Percentiles rank a stretch among this genome's conserved stretches.
Conservation (phyloP, 2,329 filamentous ascomycete species). For the Colletotrichum tofieldiae region DNA sequence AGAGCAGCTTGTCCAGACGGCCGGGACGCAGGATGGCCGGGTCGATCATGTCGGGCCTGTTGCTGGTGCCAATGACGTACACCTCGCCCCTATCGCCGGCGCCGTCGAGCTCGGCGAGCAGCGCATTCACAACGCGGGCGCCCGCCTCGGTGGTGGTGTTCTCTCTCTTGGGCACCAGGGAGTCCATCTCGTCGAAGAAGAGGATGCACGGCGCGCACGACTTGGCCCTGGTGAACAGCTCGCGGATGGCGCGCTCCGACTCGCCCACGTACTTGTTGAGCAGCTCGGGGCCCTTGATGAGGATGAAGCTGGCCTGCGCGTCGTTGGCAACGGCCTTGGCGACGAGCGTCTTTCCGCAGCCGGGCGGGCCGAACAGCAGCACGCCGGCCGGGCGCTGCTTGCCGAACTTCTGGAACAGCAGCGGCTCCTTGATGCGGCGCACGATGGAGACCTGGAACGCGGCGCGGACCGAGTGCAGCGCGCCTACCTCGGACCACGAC, state of each 20-base stretch:
- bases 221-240: constrained; percentile 90
- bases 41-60: constrained; percentile 96
- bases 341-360: constrained; percentile 96
- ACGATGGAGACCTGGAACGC: constrained; percentile 91
- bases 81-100: constrained; percentile 85
- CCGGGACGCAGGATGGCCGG: constrained; percentile 94
- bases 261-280: constrained; percentile 99
- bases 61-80: constrained; percentile 95
- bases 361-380: constrained; percentile 95
- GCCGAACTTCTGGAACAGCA: constrained; percentile 82
- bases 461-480: constrained; percentile 83
- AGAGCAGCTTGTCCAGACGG: constrained; percentile 88
- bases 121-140: constrained; percentile 91
- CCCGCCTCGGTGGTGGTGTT: constrained; percentile 85
- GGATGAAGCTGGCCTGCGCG: constrained; percentile 97
- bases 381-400: constrained; percentile 88
- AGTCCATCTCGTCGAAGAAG: constrained; percentile 93
- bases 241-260: constrained; percentile 91
- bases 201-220: constrained; percentile 92
- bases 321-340: constrained; percentile 97
- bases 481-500: constrained; percentile 94
- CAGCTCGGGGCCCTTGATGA: constrained; percentile 95
- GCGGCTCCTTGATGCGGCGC: constrained; percentile 87
- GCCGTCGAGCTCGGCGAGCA: constrained; percentile 95
- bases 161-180: constrained; percentile 88